phyloP scores from a whole-genome alignment of 2,329 filamentous ascomycete species.

The Trichoderma endophyticum region DNA sequence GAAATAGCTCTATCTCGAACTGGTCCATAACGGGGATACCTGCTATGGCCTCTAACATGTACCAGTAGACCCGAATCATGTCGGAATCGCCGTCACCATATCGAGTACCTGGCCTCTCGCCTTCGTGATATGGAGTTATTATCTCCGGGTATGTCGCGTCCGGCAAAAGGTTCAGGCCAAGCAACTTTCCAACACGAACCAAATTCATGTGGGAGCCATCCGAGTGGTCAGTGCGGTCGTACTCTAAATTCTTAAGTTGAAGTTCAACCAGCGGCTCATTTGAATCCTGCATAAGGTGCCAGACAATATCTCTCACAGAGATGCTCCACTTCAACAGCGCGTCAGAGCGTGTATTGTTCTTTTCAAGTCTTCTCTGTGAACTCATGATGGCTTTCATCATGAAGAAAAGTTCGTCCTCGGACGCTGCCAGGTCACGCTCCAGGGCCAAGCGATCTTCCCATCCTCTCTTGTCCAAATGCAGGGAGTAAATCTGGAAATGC shows the following conservation, averaged over 20 bases:
- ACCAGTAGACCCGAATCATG: constrained; percentile 94
- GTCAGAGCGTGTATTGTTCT: constrained; percentile 64
- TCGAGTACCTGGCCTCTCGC: constrained; percentile 47
- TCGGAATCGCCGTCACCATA: constrained; percentile 51
- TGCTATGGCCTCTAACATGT: constrained; percentile 96
- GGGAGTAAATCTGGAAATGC: constrained; percentile 90
- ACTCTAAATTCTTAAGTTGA: constrained; percentile 85
- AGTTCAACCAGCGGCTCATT: constrained; percentile 88
- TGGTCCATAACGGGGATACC: constrained; percentile 96
- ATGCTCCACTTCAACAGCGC: constrained; percentile 90
- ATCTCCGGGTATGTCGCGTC: constrained; percentile 95
- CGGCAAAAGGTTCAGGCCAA: constrained; percentile 83
- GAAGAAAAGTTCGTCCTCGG: constrained; percentile 97
- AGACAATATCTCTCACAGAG: constrained; percentile 91
- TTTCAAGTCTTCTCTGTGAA: constrained; percentile 82
- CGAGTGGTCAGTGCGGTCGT: constrained; percentile 92
- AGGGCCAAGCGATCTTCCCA: constrained; percentile 90
- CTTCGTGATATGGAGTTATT: constrained; percentile 82
- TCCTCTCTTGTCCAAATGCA: constrained; percentile 79
- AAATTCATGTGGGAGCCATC: constrained; percentile 95
- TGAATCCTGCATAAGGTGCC: constrained; percentile 88
- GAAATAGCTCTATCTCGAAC: constrained; percentile 91
- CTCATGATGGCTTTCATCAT: constrained; percentile 99
- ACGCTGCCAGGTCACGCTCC: constrained; percentile 82
- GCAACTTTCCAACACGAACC: constrained; percentile 81